A percentile compares a stretch with the other conserved stretches of the same genome.
phyloP scores from a whole-genome alignment of 2,329 filamentous ascomycete genomes.

The Monilinia polystroma region DNA sequence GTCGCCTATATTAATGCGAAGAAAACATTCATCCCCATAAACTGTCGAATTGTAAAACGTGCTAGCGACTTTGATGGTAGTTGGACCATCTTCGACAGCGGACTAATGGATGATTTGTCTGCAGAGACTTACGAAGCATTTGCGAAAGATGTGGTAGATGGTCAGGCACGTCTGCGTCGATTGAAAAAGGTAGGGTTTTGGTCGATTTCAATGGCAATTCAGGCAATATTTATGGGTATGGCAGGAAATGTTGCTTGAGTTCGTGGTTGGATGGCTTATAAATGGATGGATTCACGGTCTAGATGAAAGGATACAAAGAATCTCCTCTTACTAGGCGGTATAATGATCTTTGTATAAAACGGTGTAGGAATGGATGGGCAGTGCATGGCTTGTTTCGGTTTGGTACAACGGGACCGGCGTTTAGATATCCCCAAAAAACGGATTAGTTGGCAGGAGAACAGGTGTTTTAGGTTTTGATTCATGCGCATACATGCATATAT shows the following conservation, averaged over 20 bases:
- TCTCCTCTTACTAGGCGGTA: constrained; percentile 4
- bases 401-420: constrained; percentile 13
- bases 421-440: constrained; percentile 19
- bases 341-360: constrained; percentile 5
- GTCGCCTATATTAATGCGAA: constrained; percentile 98
- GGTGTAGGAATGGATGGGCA: constrained; percentile 2
- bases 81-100: constrained; percentile 93
- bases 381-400: constrained; percentile 4
- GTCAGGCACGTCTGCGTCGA: constrained; percentile 78
- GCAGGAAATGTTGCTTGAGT: constrained; percentile 70
- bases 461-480: constrained; percentile 7
- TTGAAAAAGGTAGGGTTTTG: constrained; percentile 97
- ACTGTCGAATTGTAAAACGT: constrained; percentile 89
- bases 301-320: neutral
- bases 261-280: too few relatives aligned
- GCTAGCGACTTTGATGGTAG: constrained; percentile 88
- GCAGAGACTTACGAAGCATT: constrained; percentile 95
- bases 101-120: constrained; percentile 88
- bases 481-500: neutral
- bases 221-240: constrained; percentile 93
- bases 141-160: constrained; percentile 84
- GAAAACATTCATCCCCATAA: constrained; percentile 91
- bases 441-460: constrained; percentile 4
- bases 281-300: neutral
- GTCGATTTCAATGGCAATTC: constrained; percentile 88